Evolutionary conservation across 2,329 filamentous ascomycete genomes (phyloP).

Genomic region (Macroventuria anomochaeta): DNA sequence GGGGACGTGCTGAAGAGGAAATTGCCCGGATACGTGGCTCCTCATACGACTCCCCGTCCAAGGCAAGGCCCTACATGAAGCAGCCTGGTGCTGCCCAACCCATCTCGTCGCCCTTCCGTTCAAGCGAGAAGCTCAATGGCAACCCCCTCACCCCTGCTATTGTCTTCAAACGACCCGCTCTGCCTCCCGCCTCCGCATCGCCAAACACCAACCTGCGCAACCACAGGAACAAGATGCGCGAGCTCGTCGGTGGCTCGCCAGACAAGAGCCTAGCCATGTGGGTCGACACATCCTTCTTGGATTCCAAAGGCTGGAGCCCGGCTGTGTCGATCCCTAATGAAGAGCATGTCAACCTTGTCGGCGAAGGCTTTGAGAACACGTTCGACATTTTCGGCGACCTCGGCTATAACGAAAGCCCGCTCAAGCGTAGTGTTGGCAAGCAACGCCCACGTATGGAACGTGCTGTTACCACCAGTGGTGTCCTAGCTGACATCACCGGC

Average conservation of each 20-base stretch:
- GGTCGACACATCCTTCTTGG: slow-evolving; percentile 58
- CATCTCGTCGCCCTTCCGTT: slow-evolving; percentile 52
- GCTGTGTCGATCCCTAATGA: slow-evolving; percentile 69
- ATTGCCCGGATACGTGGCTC: slow-evolving; percentile 92
- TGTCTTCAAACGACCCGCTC: slow-evolving; percentile 74
- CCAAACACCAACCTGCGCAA: slow-evolving; percentile 91
- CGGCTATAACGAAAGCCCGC: slow-evolving; percentile 65
- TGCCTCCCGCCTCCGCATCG: slow-evolving; percentile 78
- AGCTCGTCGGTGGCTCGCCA: slow-evolving; percentile 79
- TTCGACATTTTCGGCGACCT: slow-evolving; percentile 68
- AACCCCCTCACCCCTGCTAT: slow-evolving; percentile 83
- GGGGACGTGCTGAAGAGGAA: slow-evolving; percentile 92
- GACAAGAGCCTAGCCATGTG: slow-evolving; percentile 62
- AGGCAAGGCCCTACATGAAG: slow-evolving; percentile 64
- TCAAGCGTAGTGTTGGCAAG: slow-evolving; percentile 63
- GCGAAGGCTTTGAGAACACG: slow-evolving; percentile 55
- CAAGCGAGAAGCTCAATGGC: slow-evolving; percentile 39
- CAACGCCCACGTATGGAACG: slow-evolving; percentile 69
- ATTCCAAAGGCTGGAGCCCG: slow-evolving; percentile 63
- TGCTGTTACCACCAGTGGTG: slow-evolving; percentile 65
- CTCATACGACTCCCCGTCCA: slow-evolving; percentile 89
- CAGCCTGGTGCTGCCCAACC: slow-evolving; percentile 48
- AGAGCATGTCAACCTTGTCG: slow-evolving; percentile 60
- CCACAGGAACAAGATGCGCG: slow-evolving; percentile 81
- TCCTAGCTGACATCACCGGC: slow-evolving; percentile 67